phyloP scores from a whole-genome alignment of 2,329 filamentous ascomycete genomes.

The Beauveria pseudobassiana region DNA sequence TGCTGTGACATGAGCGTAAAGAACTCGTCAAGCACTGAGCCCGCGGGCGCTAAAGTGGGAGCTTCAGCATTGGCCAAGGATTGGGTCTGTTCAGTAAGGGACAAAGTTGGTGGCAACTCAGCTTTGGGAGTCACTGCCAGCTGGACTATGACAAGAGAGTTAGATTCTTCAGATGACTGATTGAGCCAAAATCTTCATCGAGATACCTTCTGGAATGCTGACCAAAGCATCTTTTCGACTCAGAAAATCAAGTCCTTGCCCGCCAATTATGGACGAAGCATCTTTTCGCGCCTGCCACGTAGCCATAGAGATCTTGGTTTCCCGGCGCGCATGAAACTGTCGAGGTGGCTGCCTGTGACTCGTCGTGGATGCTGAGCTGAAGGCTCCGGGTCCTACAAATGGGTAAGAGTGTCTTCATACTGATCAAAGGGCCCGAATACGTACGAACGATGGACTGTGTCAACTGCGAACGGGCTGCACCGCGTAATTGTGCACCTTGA shows the following conservation, averaged over 20 bases:
- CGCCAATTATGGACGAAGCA: neutral
- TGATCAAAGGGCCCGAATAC: neutral
- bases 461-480: neutral
- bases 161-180: neutral
- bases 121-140: neutral
- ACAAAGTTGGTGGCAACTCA: neutral
- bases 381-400: neutral
- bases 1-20: neutral
- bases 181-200: neutral
- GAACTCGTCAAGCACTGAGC: neutral
- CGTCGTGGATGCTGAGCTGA: neutral
- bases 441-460: neutral
- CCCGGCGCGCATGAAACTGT: neutral
- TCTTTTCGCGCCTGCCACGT: neutral
- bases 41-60: neutral
- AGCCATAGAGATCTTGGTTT: neutral
- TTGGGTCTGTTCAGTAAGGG: neutral
- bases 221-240: neutral
- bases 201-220: neutral
- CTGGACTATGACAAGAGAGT: neutral
- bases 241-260: constrained; percentile 1
- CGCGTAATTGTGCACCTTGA: neutral
- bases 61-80: neutral
- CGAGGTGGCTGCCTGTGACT: neutral
- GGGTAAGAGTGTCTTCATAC: neutral